These are phyloP conservation scores for Fusarium nygamai DNA, from an alignment of 2,329 filamentous ascomycete species.

Conservation along the genomic window DNA sequence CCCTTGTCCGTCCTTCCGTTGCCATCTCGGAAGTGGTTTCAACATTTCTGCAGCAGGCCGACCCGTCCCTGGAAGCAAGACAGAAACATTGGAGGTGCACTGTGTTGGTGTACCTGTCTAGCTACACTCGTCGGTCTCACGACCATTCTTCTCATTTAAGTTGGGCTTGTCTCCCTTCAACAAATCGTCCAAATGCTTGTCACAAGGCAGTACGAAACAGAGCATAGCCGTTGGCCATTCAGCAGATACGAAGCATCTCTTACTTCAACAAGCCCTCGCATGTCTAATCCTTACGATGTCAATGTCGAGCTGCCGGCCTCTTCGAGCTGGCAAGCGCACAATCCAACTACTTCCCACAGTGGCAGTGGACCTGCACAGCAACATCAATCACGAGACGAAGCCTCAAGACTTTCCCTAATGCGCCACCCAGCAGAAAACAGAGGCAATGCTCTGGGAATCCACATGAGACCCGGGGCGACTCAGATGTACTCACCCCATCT, in stretches of 20 bases:
- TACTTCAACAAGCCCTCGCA: conserved; percentile 61
- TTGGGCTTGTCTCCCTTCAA: conserved; percentile 5
- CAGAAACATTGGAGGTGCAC: conserved; percentile 28
- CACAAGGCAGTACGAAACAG: conserved; percentile 63
- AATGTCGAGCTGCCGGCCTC: conserved; percentile 59
- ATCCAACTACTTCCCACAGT: conserved; percentile 59
- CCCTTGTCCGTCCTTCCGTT: conserved; percentile 20
- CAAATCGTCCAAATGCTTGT: conserved; percentile 56
- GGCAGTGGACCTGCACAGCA: conserved; percentile 58
- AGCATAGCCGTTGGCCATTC: conserved; percentile 65
- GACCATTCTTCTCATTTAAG: conserved; percentile 20
- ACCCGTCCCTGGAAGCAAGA: conserved; percentile 23
- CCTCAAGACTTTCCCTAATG: conserved; percentile 18
- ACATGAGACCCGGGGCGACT: conserved; percentile 64
- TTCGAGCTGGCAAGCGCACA: conserved; percentile 67
- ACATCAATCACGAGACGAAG: conserved; percentile 54
- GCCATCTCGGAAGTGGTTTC: conserved; percentile 34
- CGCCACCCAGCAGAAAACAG: conserved; percentile 49
- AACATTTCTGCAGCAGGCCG: conserved; percentile 30
- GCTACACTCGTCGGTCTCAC: conserved; percentile 18
- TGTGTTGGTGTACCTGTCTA: conserved; percentile 34
- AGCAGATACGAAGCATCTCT: conserved; percentile 62
- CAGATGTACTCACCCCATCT: conserved; percentile 10
- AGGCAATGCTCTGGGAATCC: conserved; percentile 67
- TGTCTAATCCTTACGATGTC: conserved; percentile 66